These are phyloP conservation scores for Euphorbia neoarborescens DNA, from an alignment of 441 rosid species.

Conservation along the genomic window DNA sequence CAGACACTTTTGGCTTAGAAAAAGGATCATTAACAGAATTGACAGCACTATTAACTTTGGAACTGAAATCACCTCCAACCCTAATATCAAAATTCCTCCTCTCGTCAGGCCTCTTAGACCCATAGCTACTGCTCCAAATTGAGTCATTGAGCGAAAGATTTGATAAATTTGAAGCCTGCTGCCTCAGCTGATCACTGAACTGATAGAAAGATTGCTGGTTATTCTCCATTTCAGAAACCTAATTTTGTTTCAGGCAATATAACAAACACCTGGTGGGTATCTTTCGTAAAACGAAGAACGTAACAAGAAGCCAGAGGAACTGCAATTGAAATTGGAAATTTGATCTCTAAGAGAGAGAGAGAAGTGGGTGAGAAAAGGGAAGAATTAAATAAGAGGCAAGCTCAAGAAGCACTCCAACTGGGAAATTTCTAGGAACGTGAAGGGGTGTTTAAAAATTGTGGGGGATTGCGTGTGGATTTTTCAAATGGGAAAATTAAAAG, in stretches of 20 bases:
- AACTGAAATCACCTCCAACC: conserved; percentile 41
- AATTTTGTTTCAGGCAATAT: conserved; percentile 9
- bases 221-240: conserved; percentile 41
- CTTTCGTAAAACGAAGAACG: not conserved
- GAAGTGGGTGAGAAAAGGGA: conserved; percentile 8
- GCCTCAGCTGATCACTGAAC: conserved; percentile 79
- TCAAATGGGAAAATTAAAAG: conserved; percentile 26
- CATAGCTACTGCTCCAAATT: conserved; percentile 61
- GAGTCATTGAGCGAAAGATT: conserved; percentile 73
- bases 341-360: not conserved
- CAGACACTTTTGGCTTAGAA: conserved; percentile 18
- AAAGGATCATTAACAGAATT: not conserved
- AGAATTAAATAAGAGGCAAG: conserved; percentile 18
- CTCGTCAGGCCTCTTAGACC: conserved; percentile 43
- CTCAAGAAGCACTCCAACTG: not conserved
- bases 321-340: not conserved
- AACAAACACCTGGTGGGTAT: conserved; percentile 9
- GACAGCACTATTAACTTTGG: conserved; percentile 15
- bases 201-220: conserved; percentile 81
- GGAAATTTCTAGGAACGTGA: conserved; percentile 45
- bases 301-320: not conserved
- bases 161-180: conserved; percentile 49
- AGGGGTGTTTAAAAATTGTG: not conserved
- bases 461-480: conserved; percentile 50
- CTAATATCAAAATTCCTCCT: conserved; percentile 66